These are phyloP conservation scores for Tulasnella sp. DNA, from an alignment of 768 basidiomycete species.

Conservation along the genomic window DNA sequence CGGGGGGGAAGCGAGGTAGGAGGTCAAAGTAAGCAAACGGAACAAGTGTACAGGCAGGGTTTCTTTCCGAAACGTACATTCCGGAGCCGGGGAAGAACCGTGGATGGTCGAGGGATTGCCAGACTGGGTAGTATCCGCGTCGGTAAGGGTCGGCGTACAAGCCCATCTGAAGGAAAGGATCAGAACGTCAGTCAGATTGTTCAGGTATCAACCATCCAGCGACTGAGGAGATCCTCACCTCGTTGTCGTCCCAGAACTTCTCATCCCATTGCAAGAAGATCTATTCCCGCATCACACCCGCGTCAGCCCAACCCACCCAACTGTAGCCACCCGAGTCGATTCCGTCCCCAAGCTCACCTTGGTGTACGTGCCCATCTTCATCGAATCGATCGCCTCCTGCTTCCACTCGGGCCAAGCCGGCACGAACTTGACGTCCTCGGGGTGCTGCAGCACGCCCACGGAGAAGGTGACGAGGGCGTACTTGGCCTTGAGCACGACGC, in stretches of 20 bases:
- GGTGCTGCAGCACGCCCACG: constrained; percentile 64
- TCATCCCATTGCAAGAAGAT: constrained; percentile 66
- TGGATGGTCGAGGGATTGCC: constrained; percentile 65
- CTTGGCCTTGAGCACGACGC: constrained; percentile 53
- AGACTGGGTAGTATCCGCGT: constrained; percentile 62
- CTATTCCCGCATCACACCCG: too few species aligned
- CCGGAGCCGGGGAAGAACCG: constrained; percentile 65
- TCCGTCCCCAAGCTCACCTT: too few species aligned
- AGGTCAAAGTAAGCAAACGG: too few species aligned
- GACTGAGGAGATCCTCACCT: constrained; percentile 47
- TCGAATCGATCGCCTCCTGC: constrained; percentile 63
- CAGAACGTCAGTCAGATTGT: too few species aligned
- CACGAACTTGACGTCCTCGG: constrained; percentile 60
- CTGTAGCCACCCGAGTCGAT: too few species aligned
- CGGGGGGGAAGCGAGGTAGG: too few species aligned
- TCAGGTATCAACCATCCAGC: too few species aligned
- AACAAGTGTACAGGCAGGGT: too few species aligned
- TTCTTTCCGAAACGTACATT: constrained; percentile 41
- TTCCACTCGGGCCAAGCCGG: constrained; percentile 64
- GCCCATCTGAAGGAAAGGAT: constrained; percentile 53
- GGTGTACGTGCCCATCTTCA: constrained; percentile 67
- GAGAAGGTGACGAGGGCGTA: constrained; percentile 72
- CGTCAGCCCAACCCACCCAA: too few species aligned
- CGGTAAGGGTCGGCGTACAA: constrained; percentile 56
- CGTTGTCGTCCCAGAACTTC: constrained; percentile 59